These are phyloP conservation scores for Daldinia sp. DNA, from an alignment of 2,329 filamentous ascomycete species.

Conservation along the genomic window DNA sequence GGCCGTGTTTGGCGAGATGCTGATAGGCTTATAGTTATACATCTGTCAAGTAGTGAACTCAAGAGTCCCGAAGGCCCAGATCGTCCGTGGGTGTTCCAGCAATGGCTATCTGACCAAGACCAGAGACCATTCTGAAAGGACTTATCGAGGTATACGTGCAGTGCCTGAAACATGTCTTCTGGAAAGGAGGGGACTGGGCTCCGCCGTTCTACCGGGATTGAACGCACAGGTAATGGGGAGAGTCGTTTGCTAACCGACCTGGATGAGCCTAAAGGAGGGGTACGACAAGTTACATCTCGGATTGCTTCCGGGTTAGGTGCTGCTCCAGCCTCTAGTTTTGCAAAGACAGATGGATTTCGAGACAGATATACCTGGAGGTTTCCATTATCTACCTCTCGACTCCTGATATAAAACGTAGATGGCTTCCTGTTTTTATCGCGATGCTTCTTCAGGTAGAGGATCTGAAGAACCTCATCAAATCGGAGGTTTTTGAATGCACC, in stretches of 20 bases:
- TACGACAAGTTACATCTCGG: conserved; percentile 47
- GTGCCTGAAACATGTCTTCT: conserved; percentile 41
- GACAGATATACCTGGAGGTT: conserved; percentile 49
- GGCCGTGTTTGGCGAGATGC: conserved; percentile 48
- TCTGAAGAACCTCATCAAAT: conserved; percentile 48
- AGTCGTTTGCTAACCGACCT: conserved; percentile 4
- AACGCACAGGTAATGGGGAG: conserved; percentile 15
- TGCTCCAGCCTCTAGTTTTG: conserved; percentile 45
- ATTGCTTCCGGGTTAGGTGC: conserved; percentile 45
- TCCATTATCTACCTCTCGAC: conserved; percentile 45
- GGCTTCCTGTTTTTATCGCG: conserved; percentile 44
- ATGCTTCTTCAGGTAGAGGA: conserved; percentile 47
- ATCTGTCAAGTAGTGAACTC: conserved; percentile 48
- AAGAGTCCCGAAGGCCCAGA: conserved; percentile 46
- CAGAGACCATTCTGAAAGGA: conserved; percentile 44
- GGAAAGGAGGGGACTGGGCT: conserved; percentile 31
- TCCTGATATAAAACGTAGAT: conserved; percentile 47
- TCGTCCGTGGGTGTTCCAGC: conserved; percentile 46
- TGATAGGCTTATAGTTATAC: conserved; percentile 48
- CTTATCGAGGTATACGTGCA: conserved; percentile 40
- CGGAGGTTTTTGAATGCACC: conserved; percentile 50
- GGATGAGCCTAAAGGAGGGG: conserved; percentile 35
- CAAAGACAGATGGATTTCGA: conserved; percentile 47
- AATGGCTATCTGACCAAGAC: conserved; percentile 43
- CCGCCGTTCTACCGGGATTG: conserved; percentile 22